Evolutionary conservation across 805 yeast species (phyloP).

Genomic region (Kodamaea sagamina): DNA sequence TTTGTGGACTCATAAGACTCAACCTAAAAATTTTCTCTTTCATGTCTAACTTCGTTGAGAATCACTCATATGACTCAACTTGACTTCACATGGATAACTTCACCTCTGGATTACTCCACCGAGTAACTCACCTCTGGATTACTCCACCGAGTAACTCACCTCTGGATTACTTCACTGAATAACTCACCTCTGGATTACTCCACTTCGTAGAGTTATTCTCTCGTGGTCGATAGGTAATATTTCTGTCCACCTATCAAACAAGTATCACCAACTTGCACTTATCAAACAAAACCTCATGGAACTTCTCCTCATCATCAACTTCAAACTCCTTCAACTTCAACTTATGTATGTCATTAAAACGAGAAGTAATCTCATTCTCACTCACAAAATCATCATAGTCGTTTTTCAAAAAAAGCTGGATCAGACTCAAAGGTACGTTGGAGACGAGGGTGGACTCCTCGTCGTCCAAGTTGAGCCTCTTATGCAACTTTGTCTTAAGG

Average conservation of each 20-base stretch:
- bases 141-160: too few relatives aligned
- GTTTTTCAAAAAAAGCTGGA: constrained; percentile 41
- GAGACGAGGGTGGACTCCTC: constrained; percentile 7
- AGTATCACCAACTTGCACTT: constrained; percentile 45
- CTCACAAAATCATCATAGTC: constrained; percentile 44
- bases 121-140: too few relatives aligned
- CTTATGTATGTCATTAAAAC: constrained; percentile 29
- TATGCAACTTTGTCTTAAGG: constrained; percentile 51
- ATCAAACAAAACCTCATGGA: constrained; percentile 42
- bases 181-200: too few relatives aligned
- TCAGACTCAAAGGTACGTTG: constrained; percentile 17
- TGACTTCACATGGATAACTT: too few relatives aligned
- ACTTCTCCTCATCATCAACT: constrained; percentile 41
- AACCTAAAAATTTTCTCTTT: too few relatives aligned
- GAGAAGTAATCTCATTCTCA: constrained; percentile 30
- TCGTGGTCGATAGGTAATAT: too few relatives aligned
- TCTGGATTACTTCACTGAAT: too few relatives aligned
- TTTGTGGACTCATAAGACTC: too few relatives aligned
- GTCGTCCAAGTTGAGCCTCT: constrained; percentile 43
- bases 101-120: too few relatives aligned
- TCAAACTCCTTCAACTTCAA: constrained; percentile 35
- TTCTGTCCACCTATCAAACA: constrained; percentile 6
- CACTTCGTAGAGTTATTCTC: too few relatives aligned
- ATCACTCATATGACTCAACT: too few relatives aligned
- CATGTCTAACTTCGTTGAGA: too few relatives aligned